Evolutionary conservation across 441 rosid species (phyloP), one percentile per base, ranked within the genome.

Genomic region (Populus hybrid): DNA sequence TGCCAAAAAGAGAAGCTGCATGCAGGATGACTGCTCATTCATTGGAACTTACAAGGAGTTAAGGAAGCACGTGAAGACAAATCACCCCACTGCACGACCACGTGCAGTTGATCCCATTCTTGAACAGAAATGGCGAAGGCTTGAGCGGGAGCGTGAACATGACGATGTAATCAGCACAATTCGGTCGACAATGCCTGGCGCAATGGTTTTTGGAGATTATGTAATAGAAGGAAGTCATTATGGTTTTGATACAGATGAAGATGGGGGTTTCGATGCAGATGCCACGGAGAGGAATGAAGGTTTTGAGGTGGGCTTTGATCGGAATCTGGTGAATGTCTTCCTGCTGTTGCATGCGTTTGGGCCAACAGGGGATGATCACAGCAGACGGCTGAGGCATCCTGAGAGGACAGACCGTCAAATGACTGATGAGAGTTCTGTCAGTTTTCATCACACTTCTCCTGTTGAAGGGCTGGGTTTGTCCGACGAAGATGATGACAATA

Each of bases 1-100:
- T 85, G 81, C 88, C 1, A 89, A 93, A 85, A 86, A 75, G 86
- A 89, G 99, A 82, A 90, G 84, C 81, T 95, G 99, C 84, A 92
- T 95, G 99, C 98, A 95, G 87, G 98, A 95, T 70, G 84, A 86
- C 61, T 95, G 99, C 81, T 74, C 90, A 21, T 95, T 89, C 64
- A 72, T 83, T 70, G 99, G 98, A 72, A 85, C 88, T 28, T 95
- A 84, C 87, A 92, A 90, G 87, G 99, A 93, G 86, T 89, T 95
- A 35, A 91, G 97, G 91, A 92, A 91, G 86, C 99, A 94, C 85
- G 90, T 95, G 95, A 94, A 73, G 82, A 79, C 77, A 23, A 92
- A 88, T 36, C 98, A 95, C 79, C 99, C 98, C 46, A 79, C 87
- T 73, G 96, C 94, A 2, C 81, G 82, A 80, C 99, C 99, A 18